Evolutionary conservation across 139 green algal species (phyloP).

Genomic region (Auxenochlorella protothecoides): DNA sequence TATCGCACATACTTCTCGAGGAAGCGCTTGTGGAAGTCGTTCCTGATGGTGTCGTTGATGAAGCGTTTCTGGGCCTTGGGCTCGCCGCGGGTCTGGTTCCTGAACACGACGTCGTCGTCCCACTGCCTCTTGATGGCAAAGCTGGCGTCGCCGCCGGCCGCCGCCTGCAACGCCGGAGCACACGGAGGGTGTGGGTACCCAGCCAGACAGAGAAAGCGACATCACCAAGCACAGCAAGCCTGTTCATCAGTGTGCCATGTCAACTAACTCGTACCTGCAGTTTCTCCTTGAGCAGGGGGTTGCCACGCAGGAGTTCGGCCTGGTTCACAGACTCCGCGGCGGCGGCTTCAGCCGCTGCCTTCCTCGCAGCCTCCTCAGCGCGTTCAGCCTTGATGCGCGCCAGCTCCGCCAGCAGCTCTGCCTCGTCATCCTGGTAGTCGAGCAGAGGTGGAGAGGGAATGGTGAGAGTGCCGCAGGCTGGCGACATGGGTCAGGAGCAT

Average conservation of each 20-base stretch:
- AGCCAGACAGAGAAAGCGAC: neutral
- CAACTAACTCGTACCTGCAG: constrained; percentile 15
- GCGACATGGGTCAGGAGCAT: too few relatives aligned
- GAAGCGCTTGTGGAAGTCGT: constrained; percentile 94
- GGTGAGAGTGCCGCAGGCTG: neutral
- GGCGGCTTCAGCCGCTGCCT: constrained; percentile 38
- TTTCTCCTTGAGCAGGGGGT: constrained; percentile 72
- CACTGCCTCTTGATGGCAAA: constrained; percentile 69
- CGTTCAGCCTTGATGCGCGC: constrained; percentile 88
- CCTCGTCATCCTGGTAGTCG: constrained; percentile 72
- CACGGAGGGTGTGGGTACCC: too few relatives aligned
- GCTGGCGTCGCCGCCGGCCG: constrained; percentile 6
- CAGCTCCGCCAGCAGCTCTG: constrained; percentile 86
- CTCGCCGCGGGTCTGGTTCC: constrained; percentile 77
- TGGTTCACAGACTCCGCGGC: constrained; percentile 51
- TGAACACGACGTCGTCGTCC: constrained; percentile 98
- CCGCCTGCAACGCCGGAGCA: too few relatives aligned
- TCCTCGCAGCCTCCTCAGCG: constrained; percentile 50
- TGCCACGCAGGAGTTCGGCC: constrained; percentile 68
- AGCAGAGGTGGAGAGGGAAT: too few relatives aligned
- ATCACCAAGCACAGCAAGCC: constrained; percentile 3
- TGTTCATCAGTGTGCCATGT: too few relatives aligned
- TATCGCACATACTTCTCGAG: constrained; percentile 87
- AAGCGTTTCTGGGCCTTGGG: constrained; percentile 86
- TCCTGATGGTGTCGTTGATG: constrained; percentile 98